A percentile compares a stretch with the other conserved stretches of the same genome.
Conservation (phyloP, 352 stramenopile genomes). For the Phytophthora sojae region DNA sequence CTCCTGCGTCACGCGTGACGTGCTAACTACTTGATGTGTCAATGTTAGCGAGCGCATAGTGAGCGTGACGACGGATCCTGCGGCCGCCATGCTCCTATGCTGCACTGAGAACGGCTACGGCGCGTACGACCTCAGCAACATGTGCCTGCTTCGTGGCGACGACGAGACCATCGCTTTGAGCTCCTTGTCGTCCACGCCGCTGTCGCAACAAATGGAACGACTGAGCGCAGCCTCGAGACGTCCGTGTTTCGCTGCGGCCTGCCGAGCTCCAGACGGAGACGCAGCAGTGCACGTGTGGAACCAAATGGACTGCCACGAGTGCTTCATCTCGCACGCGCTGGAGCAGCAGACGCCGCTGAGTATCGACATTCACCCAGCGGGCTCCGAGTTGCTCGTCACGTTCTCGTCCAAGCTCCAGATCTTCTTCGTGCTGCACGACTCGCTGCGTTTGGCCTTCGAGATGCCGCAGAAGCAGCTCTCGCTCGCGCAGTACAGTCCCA, state of each 20-base stretch:
- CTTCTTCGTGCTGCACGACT: slow-evolving; percentile 70
- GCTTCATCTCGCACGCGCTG: slow-evolving; percentile 59
- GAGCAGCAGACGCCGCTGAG: slow-evolving; percentile 51
- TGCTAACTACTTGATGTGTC: not conserved
- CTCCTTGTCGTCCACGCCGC: slow-evolving; percentile 56
- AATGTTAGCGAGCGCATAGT: slow-evolving; percentile 52
- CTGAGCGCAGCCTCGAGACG: slow-evolving; percentile 57
- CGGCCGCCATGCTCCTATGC: slow-evolving; percentile 61
- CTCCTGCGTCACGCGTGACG: not conserved
- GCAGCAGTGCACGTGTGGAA: slow-evolving; percentile 70
- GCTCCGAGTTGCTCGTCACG: slow-evolving; percentile 58
- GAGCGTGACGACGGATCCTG: slow-evolving; percentile 54
- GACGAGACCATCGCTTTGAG: slow-evolving; percentile 62
- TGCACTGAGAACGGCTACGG: slow-evolving; percentile 70
- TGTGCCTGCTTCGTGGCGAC: slow-evolving; percentile 71
- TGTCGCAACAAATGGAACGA: slow-evolving; percentile 43
- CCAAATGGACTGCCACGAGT: slow-evolving; percentile 65
- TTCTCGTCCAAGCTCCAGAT: slow-evolving; percentile 68
- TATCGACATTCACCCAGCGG: slow-evolving; percentile 68
- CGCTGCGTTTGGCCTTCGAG: slow-evolving; percentile 69
- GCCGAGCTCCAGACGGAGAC: slow-evolving; percentile 47
- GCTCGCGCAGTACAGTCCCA: slow-evolving; percentile 69
- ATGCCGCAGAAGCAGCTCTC: slow-evolving; percentile 67
- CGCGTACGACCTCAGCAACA: slow-evolving; percentile 75
- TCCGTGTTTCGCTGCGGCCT: slow-evolving; percentile 55